A percentile compares a stretch with the other conserved stretches of the same genome.
Conservation (phyloP, 164 flowering plant species). For the Liquidambar formosana region DNA sequence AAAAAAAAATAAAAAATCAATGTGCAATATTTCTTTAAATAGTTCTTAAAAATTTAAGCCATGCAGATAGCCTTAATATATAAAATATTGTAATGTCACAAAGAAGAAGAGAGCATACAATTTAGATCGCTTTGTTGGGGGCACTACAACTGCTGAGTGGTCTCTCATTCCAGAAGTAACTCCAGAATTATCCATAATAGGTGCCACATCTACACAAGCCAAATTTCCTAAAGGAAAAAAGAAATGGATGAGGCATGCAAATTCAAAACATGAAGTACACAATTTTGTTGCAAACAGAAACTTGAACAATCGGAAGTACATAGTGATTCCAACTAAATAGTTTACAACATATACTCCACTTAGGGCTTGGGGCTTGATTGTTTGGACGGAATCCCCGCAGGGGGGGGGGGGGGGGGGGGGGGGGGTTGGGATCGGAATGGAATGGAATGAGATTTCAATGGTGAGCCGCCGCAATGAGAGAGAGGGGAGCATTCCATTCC, state of each 20-base stretch:
- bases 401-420: too few relatives aligned
- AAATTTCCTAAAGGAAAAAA: conserved; percentile 33
- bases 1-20: neutral
- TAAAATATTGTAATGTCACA: neutral
- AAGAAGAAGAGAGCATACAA: conserved; percentile 43
- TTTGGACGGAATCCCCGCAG: too few relatives aligned
- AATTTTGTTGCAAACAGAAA: neutral
- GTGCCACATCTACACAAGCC: conserved; percentile 28
- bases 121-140: conserved; percentile 53
- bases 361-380: too few relatives aligned
- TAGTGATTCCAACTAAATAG: neutral
- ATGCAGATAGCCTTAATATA: conserved; percentile 1
- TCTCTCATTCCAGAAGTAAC: conserved; percentile 38
- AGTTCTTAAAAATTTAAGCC: neutral
- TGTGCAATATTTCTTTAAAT: too few relatives aligned
- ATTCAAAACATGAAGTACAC: neutral
- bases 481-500: too few relatives aligned
- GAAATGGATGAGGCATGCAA: conserved; percentile 17
- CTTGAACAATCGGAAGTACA: neutral
- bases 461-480: too few relatives aligned
- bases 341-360: neutral
- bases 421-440: too few relatives aligned
- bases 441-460: too few relatives aligned
- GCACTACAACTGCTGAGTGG: conserved; percentile 29
- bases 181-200: conserved; percentile 39